These are phyloP conservation scores for Wickerhamiella bombiphila DNA, from an alignment of 805 yeast genomes.

Conservation along the genomic window DNA sequence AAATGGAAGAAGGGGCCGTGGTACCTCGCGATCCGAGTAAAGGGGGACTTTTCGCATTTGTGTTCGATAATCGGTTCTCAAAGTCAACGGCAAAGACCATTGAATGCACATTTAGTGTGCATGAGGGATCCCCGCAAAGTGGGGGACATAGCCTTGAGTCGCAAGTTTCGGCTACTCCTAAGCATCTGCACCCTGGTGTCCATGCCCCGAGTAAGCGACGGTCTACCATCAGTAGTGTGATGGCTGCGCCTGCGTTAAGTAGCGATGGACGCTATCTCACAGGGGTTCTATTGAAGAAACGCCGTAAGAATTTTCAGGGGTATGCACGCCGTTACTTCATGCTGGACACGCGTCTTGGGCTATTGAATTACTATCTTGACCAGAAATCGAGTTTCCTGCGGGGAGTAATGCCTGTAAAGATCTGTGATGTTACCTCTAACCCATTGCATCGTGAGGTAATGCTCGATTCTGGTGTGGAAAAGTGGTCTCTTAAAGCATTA, in stretches of 20 bases:
- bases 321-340: slow-evolving; percentile 74
- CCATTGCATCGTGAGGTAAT: slow-evolving; percentile 51
- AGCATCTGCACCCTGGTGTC: too few species aligned
- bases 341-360: slow-evolving; percentile 67
- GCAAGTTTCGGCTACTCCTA: not conserved
- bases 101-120: slow-evolving; percentile 31
- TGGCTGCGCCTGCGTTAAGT: slow-evolving; percentile 9
- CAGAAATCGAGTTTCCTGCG: slow-evolving; percentile 58
- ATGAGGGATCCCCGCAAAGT: not conserved
- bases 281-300: slow-evolving; percentile 64
- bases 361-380: slow-evolving; percentile 65
- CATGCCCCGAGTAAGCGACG: slow-evolving; percentile 7
- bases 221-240: slow-evolving; percentile 5
- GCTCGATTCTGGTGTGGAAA: slow-evolving; percentile 89
- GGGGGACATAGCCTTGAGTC: not conserved
- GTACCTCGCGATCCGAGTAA: slow-evolving; percentile 15
- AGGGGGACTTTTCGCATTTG: slow-evolving; percentile 71
- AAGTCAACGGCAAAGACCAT: slow-evolving; percentile 73
- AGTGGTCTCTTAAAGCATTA: slow-evolving; percentile 71
- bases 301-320: slow-evolving; percentile 75
- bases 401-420: slow-evolving; percentile 80
- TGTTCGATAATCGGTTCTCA: slow-evolving; percentile 84
- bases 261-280: slow-evolving; percentile 38
- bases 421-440: slow-evolving; percentile 72
- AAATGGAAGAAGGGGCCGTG: slow-evolving; percentile 50